Evolutionary conservation across 1,139 yeast genomes (phyloP).

Genomic region (Suhomyces bokatorum): DNA sequence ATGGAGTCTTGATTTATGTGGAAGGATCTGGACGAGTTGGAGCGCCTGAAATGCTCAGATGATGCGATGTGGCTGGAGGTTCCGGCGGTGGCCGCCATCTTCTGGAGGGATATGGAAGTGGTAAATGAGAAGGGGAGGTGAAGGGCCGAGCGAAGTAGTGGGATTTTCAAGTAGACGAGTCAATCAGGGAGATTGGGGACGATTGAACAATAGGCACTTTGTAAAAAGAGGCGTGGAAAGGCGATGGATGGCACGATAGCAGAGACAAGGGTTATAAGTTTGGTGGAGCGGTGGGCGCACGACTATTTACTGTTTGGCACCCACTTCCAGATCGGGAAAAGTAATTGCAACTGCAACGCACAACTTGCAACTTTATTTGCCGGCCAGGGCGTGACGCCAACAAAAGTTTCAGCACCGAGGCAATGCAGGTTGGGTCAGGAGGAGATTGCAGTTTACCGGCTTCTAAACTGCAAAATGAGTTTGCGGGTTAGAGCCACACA

Average conservation of each 20-base stretch:
- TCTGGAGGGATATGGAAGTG: not conserved
- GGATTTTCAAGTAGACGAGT: not conserved
- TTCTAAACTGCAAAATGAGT: too few relatives aligned
- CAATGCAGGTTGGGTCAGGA: too few relatives aligned
- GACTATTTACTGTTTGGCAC: conserved; percentile 7
- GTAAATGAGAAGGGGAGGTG: not conserved
- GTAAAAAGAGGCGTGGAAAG: not conserved
- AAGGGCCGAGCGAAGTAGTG: not conserved
- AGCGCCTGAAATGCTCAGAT: not conserved
- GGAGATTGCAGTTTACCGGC: too few relatives aligned
- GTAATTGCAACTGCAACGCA: conserved; percentile 6
- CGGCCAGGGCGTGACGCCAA: not conserved
- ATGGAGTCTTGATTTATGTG: conserved; percentile 4
- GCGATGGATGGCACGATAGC: not conserved
- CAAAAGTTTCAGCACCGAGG: not conserved
- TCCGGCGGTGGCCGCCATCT: not conserved
- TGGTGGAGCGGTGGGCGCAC: conserved; percentile 2
- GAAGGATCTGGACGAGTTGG: not conserved
- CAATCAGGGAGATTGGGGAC: not conserved
- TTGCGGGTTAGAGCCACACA: not conserved
- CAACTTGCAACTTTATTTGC: not conserved
- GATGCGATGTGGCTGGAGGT: not conserved
- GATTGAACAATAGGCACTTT: not conserved
- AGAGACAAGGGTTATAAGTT: not conserved
- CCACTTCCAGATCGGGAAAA: conserved; percentile 10